Evolutionary conservation across 306 rosid species (phyloP).

Genomic region (Begonia peltatifolia): DNA sequence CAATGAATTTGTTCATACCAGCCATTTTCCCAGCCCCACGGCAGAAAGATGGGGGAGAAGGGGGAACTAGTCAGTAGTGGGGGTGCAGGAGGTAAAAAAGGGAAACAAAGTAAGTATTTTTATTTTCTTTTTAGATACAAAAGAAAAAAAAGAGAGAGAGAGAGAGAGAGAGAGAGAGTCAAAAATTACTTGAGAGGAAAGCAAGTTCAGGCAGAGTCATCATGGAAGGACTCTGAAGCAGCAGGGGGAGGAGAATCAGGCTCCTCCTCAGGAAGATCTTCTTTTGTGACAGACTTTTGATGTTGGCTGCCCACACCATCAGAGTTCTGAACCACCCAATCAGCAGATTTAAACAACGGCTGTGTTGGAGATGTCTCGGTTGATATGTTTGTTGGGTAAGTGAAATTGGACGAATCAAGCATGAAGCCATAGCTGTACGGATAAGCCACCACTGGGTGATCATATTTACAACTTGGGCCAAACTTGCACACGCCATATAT

Average conservation of each 20-base stretch:
- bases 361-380: slow-evolving; percentile 34
- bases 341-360: slow-evolving; percentile 24
- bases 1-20: too few species aligned
- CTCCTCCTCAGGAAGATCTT: slow-evolving; percentile 31
- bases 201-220: slow-evolving; percentile 26
- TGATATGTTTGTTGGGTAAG: slow-evolving; percentile 27
- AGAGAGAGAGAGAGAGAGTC: background rate
- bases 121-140: slow-evolving; percentile 2
- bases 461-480: slow-evolving; percentile 71
- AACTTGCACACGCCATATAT: slow-evolving; percentile 67
- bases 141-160: background rate
- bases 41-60: too few species aligned
- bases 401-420: slow-evolving; percentile 26
- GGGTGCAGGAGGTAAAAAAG: too few species aligned
- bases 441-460: slow-evolving; percentile 40
- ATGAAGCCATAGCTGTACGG: slow-evolving; percentile 32
- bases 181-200: too few species aligned
- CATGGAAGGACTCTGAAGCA: slow-evolving; percentile 19
- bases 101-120: too few species aligned
- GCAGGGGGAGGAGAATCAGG: slow-evolving; percentile 13
- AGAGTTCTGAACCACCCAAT: slow-evolving; percentile 15
- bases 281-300: slow-evolving; percentile 30
- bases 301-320: slow-evolving; percentile 10
- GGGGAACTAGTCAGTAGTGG: too few species aligned
- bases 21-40: too few species aligned